phyloP scores from a whole-genome alignment of 1,139 yeast species.

The Pichia sp. region DNA sequence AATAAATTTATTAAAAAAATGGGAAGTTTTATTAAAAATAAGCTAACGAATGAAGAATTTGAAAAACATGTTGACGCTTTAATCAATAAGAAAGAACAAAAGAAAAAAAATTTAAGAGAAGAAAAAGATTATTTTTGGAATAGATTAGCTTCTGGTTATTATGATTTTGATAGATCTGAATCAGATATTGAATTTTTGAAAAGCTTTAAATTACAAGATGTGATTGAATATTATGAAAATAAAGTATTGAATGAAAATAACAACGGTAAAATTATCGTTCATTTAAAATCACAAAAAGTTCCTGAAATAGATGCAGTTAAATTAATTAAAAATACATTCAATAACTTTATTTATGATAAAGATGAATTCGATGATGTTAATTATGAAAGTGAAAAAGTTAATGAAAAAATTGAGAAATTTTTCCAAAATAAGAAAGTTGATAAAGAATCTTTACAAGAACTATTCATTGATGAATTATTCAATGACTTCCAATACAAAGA shows the following conservation, averaged over 20 bases:
- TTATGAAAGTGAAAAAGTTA: constrained; percentile 24
- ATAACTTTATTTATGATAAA: constrained; percentile 25
- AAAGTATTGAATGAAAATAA: constrained; percentile 36
- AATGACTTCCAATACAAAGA: constrained; percentile 16
- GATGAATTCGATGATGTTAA: constrained; percentile 25
- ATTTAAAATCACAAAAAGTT: constrained; percentile 56
- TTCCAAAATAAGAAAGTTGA: constrained; percentile 12
- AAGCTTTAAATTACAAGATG: constrained; percentile 48
- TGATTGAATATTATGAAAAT: constrained; percentile 47
- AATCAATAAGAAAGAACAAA: constrained; percentile 58
- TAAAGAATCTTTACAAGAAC: constrained; percentile 7
- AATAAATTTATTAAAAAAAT: constrained; percentile 47
- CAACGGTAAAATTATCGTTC: constrained; percentile 51
- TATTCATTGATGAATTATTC: constrained; percentile 17
- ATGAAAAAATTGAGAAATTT: constrained; percentile 16
- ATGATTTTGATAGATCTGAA: constrained; percentile 58
- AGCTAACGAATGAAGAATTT: constrained; percentile 51
- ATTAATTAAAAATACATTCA: constrained; percentile 22
- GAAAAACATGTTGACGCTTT: constrained; percentile 64
- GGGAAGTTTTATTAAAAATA: constrained; percentile 14
- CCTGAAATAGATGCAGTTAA: constrained; percentile 25
- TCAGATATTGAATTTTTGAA: constrained; percentile 54
- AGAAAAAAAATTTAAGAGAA: constrained; percentile 70
- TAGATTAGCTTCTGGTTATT: constrained; percentile 67
- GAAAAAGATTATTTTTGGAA: constrained; percentile 65